phyloP scores from a whole-genome alignment of 208 protist species.

The Trypanosoma rangeli region DNA sequence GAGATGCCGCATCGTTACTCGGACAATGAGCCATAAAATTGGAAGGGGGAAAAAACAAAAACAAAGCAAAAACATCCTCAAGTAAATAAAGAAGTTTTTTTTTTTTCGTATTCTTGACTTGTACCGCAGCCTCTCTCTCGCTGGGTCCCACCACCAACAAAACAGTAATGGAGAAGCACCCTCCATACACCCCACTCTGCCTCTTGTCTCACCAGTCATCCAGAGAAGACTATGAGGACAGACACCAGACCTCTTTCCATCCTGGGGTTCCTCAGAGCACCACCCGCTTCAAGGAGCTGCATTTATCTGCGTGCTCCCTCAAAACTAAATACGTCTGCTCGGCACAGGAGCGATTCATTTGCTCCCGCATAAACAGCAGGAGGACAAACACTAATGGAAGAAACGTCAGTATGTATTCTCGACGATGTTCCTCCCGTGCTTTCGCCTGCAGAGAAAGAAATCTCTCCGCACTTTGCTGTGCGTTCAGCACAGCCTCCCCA shows the following conservation, averaged over 20 bases:
- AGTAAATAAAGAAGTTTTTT: background rate
- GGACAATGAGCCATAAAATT: background rate
- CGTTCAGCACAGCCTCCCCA: constrained; percentile 7
- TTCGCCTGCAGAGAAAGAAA: constrained; percentile 20
- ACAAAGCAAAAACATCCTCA: background rate
- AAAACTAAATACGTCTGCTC: constrained; percentile 36
- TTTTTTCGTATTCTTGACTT: background rate
- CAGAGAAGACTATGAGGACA: background rate
- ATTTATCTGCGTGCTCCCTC: constrained; percentile 41
- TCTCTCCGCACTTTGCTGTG: constrained; percentile 17
- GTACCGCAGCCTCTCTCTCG: background rate
- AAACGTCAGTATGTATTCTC: constrained; percentile 59
- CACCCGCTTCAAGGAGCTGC: constrained; percentile 41
- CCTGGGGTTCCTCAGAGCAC: constrained; percentile 12
- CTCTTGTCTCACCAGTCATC: background rate
- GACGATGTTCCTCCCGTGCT: constrained; percentile 19
- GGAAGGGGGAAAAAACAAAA: background rate
- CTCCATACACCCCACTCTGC: background rate
- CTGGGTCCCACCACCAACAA: background rate
- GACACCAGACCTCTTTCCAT: background rate
- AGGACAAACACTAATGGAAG: constrained; percentile 41
- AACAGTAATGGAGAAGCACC: background rate
- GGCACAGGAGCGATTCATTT: constrained; percentile 44
- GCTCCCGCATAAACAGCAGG: constrained; percentile 48
- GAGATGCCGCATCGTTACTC: background rate